These are phyloP conservation scores for Rhodotorula mucilaginosa DNA, from an alignment of 1,284 basidiomycete species.

Conservation along the genomic window DNA sequence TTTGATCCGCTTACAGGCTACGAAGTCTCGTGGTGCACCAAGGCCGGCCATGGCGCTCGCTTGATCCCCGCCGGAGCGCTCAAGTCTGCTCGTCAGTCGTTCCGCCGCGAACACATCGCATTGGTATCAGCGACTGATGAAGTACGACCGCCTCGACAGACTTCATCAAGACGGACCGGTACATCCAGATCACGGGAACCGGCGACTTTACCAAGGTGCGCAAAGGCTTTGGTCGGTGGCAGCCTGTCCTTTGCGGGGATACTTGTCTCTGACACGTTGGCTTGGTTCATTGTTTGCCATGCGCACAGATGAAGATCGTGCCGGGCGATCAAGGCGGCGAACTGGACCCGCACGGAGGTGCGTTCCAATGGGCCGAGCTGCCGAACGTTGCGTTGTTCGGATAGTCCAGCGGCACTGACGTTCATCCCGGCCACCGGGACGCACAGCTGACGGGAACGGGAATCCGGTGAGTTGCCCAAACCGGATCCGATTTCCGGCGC, in stretches of 20 bases:
- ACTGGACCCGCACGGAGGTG: conserved; percentile 39
- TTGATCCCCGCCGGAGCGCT: conserved; percentile 56
- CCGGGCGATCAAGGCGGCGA: conserved; percentile 53
- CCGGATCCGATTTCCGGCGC: neutral
- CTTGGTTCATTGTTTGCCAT: too few relatives aligned
- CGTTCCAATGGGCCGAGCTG: neutral
- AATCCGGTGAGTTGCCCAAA: conserved; percentile 37
- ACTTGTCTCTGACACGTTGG: neutral
- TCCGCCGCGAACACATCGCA: conserved; percentile 44
- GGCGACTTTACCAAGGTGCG: conserved; percentile 51
- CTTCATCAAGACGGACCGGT: conserved; percentile 44
- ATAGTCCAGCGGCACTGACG: neutral
- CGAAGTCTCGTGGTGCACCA: conserved; percentile 72
- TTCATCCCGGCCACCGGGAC: neutral
- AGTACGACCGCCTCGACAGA: neutral
- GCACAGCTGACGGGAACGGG: conserved; percentile 36
- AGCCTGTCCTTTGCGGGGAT: too few relatives aligned
- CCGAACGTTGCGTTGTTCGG: too few relatives aligned
- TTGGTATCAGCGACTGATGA: too few relatives aligned
- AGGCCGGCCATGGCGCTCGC: conserved; percentile 56
- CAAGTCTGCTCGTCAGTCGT: conserved; percentile 53
- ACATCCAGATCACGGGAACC: conserved; percentile 54
- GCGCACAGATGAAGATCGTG: conserved; percentile 47
- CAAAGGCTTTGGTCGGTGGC: neutral
- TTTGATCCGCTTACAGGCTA: conserved; percentile 43